Percentiles rank a stretch among this genome's conserved stretches.
Evolutionary conservation across 768 basidiomycete genomes (phyloP).

Genomic region (Psilocybe subaeruginosa): DNA sequence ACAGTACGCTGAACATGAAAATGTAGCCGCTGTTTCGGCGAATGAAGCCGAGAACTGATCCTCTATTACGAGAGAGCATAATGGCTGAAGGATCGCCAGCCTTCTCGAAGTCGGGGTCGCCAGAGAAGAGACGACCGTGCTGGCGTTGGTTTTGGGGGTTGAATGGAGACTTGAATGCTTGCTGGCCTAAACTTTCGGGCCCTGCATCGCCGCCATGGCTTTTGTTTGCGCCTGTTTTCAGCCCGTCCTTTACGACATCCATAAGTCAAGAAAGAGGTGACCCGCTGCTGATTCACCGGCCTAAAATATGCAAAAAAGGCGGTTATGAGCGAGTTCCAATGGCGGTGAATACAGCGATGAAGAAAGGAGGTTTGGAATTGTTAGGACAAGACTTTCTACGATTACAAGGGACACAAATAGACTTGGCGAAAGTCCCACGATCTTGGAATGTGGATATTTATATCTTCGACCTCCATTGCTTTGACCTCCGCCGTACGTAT

Average conservation of each 20-base stretch:
- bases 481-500: not conserved
- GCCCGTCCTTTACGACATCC: not conserved
- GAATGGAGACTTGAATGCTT: constrained; percentile 13
- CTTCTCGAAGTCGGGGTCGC: constrained; percentile 5
- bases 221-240: constrained; percentile 16
- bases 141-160: not conserved
- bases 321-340: not conserved
- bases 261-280: constrained; percentile 2
- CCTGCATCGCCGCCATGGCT: not conserved
- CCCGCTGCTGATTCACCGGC: not conserved
- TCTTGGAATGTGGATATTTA: not conserved
- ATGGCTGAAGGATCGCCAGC: constrained; percentile 5
- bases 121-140: not conserved
- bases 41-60: constrained; percentile 19
- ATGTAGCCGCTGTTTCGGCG: constrained; percentile 38
- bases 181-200: constrained; percentile 5
- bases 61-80: constrained; percentile 23
- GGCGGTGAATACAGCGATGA: not conserved
- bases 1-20: constrained; percentile 42
- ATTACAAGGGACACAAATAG: too few species aligned
- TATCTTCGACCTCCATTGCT: not conserved
- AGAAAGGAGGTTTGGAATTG: too few species aligned
- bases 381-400: too few species aligned
- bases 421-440: too few species aligned
- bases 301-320: not conserved